Evolutionary conservation across 2,329 filamentous ascomycete genomes (phyloP), one percentile per base, ranked within the genome.

Genomic region (Aspergillus felis): DNA sequence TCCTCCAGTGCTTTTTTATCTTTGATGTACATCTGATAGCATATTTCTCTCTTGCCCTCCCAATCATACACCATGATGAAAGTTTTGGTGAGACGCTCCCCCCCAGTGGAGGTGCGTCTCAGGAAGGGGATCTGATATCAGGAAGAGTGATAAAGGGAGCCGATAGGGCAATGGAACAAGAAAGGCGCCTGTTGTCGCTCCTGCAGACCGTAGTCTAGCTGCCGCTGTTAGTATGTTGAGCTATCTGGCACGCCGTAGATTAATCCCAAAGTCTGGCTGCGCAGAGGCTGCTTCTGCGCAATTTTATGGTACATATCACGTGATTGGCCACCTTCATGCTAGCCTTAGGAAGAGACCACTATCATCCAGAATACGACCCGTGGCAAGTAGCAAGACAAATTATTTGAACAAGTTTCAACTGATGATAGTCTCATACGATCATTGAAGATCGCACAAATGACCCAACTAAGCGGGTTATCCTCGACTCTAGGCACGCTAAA

Each of bases 1-100:
- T 92, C 86, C 66, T 89, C 85, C 57, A 92, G 76, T 44, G 85
- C 84, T 76, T 84, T 87, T 65, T 85, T 85, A 75, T 94, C 88
- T 58, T 87, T 84, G 64, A 93, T 90, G 67, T 92, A 94, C 68
- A 94, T 83, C 63, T 84, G 83, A 71, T 84, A 86, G 75, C 84
- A 87, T 62, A 86, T 79, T 46, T 83, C 81, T 66, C 83, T 80
- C 72, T 88, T 88, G 57, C 84, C 85, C 55, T 85, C 83, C 86
- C 86, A 88, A 66, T 86, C 82, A 72, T 88, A 88, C 20, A 83
- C 80, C 75, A 77, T 77, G 59, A 53, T 68, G 62, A 54, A 49
- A 52, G 14, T 47, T 44, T 48, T 22, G 38, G 28, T 32, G 58
- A 57, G 60, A 60, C 65, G 59, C 67, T 59, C 60, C 68, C 63